Conservation (phyloP, 2,329 filamentous ascomycete species). For the Cytospora mali region DNA sequence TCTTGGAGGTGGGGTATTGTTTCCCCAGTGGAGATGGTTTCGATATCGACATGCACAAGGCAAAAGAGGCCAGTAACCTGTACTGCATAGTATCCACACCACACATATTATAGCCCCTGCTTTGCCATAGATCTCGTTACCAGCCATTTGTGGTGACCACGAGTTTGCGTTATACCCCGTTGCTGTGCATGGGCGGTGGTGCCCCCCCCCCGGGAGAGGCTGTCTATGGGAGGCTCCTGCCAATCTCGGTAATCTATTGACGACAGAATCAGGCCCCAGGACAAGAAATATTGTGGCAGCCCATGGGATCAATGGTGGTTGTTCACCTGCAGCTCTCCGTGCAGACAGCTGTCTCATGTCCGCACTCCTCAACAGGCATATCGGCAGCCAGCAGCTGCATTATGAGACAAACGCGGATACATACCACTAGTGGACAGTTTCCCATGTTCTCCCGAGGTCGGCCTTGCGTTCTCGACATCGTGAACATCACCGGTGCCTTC, state of each 20-base stretch:
- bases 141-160: background rate
- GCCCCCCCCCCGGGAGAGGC: background rate
- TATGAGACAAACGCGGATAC: background rate
- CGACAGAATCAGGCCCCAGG: constrained; percentile 10
- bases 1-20: background rate
- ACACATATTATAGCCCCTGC: background rate
- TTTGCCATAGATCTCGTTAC: background rate
- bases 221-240: constrained; percentile 5
- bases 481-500: background rate
- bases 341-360: constrained; percentile 9
- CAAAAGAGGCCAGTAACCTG: background rate
- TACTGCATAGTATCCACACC: background rate
- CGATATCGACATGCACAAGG: background rate
- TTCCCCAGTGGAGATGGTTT: background rate
- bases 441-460: no score
- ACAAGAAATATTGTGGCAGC: constrained; percentile 11
- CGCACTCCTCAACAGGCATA: constrained; percentile 3
- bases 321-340: constrained; percentile 16
- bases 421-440: background rate
- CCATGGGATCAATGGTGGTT: constrained; percentile 14
- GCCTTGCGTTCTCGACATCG: background rate
- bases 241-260: constrained; percentile 22
- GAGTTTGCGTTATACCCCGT: background rate
- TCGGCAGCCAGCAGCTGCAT: constrained; percentile 1
- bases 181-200: constrained; percentile 6